These are phyloP conservation scores for Irpex sp. DNA, from an alignment of 1,284 basidiomycete species.

Conservation along the genomic window DNA sequence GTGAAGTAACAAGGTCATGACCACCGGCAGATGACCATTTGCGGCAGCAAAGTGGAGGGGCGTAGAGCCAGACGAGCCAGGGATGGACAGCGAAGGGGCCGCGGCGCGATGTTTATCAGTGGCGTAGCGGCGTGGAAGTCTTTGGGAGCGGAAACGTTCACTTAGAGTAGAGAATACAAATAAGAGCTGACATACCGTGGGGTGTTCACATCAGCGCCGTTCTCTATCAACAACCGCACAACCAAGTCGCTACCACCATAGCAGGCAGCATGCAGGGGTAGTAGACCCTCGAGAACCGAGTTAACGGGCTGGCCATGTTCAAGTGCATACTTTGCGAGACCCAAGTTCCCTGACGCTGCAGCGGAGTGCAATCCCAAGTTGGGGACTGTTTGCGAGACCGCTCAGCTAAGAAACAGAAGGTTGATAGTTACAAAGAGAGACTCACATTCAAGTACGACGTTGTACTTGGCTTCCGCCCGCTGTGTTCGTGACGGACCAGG, in stretches of 20 bases:
- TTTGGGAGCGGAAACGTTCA: slow-evolving; percentile 39
- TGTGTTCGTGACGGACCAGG: slow-evolving; percentile 31
- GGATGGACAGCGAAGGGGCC: slow-evolving; percentile 50
- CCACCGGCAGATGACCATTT: slow-evolving; percentile 78
- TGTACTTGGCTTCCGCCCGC: slow-evolving; percentile 65
- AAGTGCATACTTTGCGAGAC: slow-evolving; percentile 83
- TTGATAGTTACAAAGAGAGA: neutral
- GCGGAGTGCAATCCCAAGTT: slow-evolving; percentile 89
- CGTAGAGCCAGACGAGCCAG: slow-evolving; percentile 82
- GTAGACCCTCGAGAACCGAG: slow-evolving; percentile 86
- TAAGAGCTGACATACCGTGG: slow-evolving; percentile 49
- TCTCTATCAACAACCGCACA: slow-evolving; percentile 82
- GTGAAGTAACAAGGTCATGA: slow-evolving; percentile 72
- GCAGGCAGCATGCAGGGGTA: slow-evolving; percentile 88
- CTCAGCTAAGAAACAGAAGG: neutral
- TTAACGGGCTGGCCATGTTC: slow-evolving; percentile 93
- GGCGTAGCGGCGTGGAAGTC: slow-evolving; percentile 77
- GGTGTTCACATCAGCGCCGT: slow-evolving; percentile 92
- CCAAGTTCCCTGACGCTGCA: slow-evolving; percentile 83
- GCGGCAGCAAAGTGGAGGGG: slow-evolving; percentile 94
- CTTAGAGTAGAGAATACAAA: slow-evolving; percentile 7
- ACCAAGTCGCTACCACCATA: slow-evolving; percentile 85
- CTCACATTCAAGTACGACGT: slow-evolving; percentile 78
- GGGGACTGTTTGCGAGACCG: slow-evolving; percentile 49
- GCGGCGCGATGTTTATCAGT: slow-evolving; percentile 63